phyloP scores from a whole-genome alignment of 306 rosid genomes.

The Trichosanthes truncata region DNA sequence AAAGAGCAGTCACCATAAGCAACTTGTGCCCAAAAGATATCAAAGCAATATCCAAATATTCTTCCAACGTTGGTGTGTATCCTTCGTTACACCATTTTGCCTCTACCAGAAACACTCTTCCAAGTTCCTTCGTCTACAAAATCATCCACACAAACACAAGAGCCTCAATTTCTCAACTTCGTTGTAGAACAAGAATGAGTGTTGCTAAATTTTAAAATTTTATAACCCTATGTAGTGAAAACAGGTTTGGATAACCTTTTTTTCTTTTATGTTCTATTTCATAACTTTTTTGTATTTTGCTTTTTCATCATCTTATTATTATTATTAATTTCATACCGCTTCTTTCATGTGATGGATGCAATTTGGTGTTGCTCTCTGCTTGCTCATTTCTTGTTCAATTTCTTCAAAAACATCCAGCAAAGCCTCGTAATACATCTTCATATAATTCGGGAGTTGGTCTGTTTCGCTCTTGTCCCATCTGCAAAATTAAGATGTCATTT shows the following conservation, averaged over 20 bases:
- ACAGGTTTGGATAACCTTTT: too few relatives aligned
- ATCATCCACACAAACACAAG: background rate
- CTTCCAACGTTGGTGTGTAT: conserved; percentile 25
- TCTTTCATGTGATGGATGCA: conserved; percentile 13
- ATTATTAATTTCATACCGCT: conserved; percentile 1
- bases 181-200: too few relatives aligned
- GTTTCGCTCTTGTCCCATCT: conserved; percentile 21
- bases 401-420: conserved; percentile 16
- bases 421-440: conserved; percentile 11
- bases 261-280: too few relatives aligned
- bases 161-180: too few relatives aligned
- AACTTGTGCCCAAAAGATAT: background rate
- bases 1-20: conserved; percentile 4
- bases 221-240: too few relatives aligned
- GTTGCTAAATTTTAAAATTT: background rate
- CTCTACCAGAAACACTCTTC: conserved; percentile 22
- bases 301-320: too few relatives aligned
- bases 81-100: conserved; percentile 33
- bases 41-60: conserved; percentile 15
- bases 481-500: background rate
- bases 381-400: conserved; percentile 2
- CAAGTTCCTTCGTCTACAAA: conserved; percentile 7
- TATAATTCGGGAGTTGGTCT: conserved; percentile 19
- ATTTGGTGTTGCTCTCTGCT: conserved; percentile 14
- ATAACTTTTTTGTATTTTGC: too few relatives aligned